phyloP scores from a whole-genome alignment of 1,284 basidiomycete species.

The Phellopilus nigrolimitatus region DNA sequence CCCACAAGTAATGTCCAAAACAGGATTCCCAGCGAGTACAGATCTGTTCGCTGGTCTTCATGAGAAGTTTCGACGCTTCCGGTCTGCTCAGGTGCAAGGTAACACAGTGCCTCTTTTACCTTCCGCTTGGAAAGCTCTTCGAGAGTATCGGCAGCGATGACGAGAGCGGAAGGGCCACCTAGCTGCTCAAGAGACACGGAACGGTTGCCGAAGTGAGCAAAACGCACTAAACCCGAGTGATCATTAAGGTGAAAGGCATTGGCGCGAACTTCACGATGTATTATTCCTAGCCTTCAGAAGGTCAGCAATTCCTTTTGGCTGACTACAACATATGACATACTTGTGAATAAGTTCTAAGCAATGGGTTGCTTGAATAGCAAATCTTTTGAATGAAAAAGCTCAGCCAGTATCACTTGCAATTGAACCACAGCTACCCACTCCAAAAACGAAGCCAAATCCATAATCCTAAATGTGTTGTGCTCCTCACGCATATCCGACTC shows the following conservation, averaged over 20 bases:
- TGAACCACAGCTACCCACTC: slow-evolving; percentile 41
- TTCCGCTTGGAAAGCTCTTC: slow-evolving; percentile 60
- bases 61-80: slow-evolving; percentile 63
- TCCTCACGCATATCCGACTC: slow-evolving; percentile 46
- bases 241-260: slow-evolving; percentile 70
- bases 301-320: slow-evolving; percentile 14
- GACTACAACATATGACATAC: slow-evolving; percentile 30
- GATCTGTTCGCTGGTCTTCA: slow-evolving; percentile 65
- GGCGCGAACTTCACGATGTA: slow-evolving; percentile 70
- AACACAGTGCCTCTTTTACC: slow-evolving; percentile 68
- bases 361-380: slow-evolving; percentile 67
- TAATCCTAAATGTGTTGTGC: slow-evolving; percentile 58
- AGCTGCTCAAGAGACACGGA: slow-evolving; percentile 64
- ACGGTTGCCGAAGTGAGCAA: slow-evolving; percentile 74
- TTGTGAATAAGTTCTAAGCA: slow-evolving; percentile 64
- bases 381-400: slow-evolving; percentile 34
- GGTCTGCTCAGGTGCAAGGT: slow-evolving; percentile 69
- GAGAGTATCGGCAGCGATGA: slow-evolving; percentile 47
- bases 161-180: slow-evolving; percentile 63
- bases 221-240: slow-evolving; percentile 59
- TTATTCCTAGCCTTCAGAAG: slow-evolving; percentile 39
- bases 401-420: background rate
- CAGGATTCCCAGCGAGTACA: slow-evolving; percentile 65
- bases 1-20: slow-evolving; percentile 69
- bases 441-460: slow-evolving; percentile 70